phyloP scores from a whole-genome alignment of 441 rosid genomes.

The Breynia disticha region DNA sequence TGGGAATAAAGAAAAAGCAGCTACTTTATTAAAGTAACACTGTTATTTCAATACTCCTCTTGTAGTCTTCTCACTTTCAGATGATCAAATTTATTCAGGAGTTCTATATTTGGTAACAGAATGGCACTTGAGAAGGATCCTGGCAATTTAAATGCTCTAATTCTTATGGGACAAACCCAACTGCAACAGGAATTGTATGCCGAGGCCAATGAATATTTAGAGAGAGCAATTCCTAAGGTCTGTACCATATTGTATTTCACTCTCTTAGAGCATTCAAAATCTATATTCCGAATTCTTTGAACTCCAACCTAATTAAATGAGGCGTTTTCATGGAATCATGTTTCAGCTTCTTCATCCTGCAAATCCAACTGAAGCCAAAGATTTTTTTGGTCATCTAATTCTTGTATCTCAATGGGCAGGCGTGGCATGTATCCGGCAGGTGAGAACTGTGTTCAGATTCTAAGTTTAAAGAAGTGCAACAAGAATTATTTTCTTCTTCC shows the following conservation, averaged over 20 bases:
- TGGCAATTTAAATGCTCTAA: constrained; percentile 41
- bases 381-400: constrained; percentile 53
- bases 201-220: constrained; percentile 61
- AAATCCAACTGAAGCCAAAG: constrained; percentile 33
- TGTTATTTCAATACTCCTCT: constrained; percentile 4
- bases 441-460: constrained; percentile 7
- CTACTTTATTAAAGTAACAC: constrained; percentile 49
- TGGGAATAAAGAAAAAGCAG: constrained; percentile 42
- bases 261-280: not conserved
- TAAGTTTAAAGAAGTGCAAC: not conserved
- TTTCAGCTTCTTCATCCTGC: constrained; percentile 44
- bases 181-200: constrained; percentile 38
- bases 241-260: not conserved
- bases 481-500: not conserved
- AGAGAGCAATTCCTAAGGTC: constrained; percentile 78
- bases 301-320: not conserved
- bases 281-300: too few relatives aligned
- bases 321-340: not conserved
- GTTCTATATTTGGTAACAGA: constrained; percentile 28
- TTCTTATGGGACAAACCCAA: constrained; percentile 62
- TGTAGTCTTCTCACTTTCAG: not conserved
- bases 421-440: constrained; percentile 57
- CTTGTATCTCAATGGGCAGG: constrained; percentile 82
- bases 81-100: not conserved
- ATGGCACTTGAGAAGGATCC: constrained; percentile 73